Percentiles rank a stretch among this genome's conserved stretches.
Conservation (phyloP, 73 alveolate genomes). For the Blepharisma japonicum region DNA sequence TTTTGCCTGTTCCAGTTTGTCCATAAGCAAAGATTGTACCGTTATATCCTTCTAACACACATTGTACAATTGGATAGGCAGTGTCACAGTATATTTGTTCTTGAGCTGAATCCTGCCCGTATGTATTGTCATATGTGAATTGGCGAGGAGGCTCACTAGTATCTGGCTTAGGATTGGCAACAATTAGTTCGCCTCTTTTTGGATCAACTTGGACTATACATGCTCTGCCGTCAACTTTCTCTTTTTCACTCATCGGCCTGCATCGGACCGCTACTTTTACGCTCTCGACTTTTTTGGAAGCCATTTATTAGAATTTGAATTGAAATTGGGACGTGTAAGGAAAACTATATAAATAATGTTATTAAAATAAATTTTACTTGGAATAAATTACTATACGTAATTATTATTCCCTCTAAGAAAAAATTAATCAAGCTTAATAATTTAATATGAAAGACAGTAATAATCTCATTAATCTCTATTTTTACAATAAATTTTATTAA, state of each 20-base stretch:
- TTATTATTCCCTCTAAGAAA: no score
- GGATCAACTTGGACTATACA: conserved; percentile 71
- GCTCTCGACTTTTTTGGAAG: conserved; percentile 60
- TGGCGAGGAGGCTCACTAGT: conserved; percentile 71
- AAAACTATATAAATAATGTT: no score
- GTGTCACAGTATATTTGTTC: conserved; percentile 76
- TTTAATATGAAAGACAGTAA: no score
- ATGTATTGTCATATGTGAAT: conserved; percentile 86
- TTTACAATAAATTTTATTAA: no score
- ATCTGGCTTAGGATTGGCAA: conserved; percentile 54
- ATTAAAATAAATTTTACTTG: no score
- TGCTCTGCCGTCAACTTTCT: conserved; percentile 71
- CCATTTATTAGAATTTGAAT: no score
- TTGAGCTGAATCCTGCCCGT: conserved; percentile 63
- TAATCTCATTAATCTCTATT: no score
- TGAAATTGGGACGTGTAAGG: no score
- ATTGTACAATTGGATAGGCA: conserved; percentile 89
- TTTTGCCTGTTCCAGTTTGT: conserved; percentile 98
- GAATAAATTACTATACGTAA: no score
- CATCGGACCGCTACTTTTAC: conserved; percentile 88
- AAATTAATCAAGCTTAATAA: no score
- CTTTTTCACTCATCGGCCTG: conserved; percentile 78
- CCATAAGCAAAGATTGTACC: conserved; percentile 99
- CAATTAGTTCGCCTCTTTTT: conserved; percentile 63
- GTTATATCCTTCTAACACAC: conserved; percentile 92